Base-by-base conservation (phyloP, 2,329 filamentous ascomycete genomes). In the Sarocladium oryzae region DNA sequence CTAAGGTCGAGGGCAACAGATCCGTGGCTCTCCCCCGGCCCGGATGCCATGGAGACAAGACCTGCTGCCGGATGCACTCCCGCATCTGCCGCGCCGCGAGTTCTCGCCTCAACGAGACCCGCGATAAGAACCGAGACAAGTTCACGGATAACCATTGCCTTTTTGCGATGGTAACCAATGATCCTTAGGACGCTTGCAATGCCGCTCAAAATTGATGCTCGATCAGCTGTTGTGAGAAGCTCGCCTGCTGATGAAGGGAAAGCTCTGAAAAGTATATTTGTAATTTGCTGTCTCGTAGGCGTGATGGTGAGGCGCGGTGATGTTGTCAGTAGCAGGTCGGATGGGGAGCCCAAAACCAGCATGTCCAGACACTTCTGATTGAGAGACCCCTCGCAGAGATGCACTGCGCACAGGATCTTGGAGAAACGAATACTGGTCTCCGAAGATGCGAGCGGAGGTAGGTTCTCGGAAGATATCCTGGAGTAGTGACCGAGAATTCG, bases 1-100 rank as follows among this genome's bases (percentile, higher is more conserved):
- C 76, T 77, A 13, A 87, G 70, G 57, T 85, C 82, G 28, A 86
- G 70, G 2, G 75, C 78, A 30, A 77, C 72, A 7, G 75, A 71
- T 9, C 77, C 77, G 52, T 72, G 75, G 18, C 66, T 67, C 37
- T 74, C 74, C 1, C 75, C 73, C 52, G 70, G 72, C 2, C 71
- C 66, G 10, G 79, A 72, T 56, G 83, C 86, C 26, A 93, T 71
- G 11, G 85, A 84, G 23, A 89, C 84, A 49, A 96, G 72, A 0
- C 89, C 91, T 9, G 92, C 89, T 16, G 92, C 92, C 36, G 93
- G 93, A 68, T 97, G 92, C 32, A 99, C 89, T 3, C 92, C 93
- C 61, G 93, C 88, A 63, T 97, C 93, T n/a, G 93, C 91, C 36
- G 93, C 93, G 28, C 92, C 92, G 45, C 92, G 79, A 43, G 95